These are phyloP conservation scores for Zasmidium cellare DNA, from an alignment of 2,329 filamentous ascomycete genomes.

Conservation along the genomic window DNA sequence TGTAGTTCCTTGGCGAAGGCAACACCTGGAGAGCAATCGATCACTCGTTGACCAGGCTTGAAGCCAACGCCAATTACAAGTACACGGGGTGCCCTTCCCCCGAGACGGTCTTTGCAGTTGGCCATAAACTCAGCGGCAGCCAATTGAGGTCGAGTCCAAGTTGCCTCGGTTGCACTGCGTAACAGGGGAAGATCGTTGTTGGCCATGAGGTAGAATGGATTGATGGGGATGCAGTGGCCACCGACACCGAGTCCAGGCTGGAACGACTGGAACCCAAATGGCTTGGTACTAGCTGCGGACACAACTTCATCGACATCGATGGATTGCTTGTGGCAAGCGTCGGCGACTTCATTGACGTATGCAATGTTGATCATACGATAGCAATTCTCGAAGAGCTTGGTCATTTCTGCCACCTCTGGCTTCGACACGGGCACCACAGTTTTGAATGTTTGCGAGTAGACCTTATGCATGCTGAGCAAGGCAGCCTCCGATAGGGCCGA, in stretches of 20 bases:
- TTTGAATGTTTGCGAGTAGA: slow-evolving; percentile 53
- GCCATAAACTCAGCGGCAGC: slow-evolving; percentile 4
- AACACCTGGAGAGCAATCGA: slow-evolving; percentile 21
- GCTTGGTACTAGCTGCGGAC: slow-evolving; percentile 48
- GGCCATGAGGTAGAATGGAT: slow-evolving; percentile 54
- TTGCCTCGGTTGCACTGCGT: slow-evolving; percentile 45
- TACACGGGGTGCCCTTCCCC: slow-evolving; percentile 10
- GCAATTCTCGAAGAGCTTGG: slow-evolving; percentile 60
- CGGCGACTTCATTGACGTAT: slow-evolving; percentile 59
- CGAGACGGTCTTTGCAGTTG: neutral
- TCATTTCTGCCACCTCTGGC: slow-evolving; percentile 60
- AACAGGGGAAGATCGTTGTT: slow-evolving; percentile 50
- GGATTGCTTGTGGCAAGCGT: slow-evolving; percentile 48
- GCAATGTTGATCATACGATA: slow-evolving; percentile 58
- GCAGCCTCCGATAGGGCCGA: slow-evolving; percentile 53
- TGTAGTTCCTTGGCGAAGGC: slow-evolving; percentile 18
- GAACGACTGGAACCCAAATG: slow-evolving; percentile 54
- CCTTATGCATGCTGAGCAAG: slow-evolving; percentile 42
- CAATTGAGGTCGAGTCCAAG: slow-evolving; percentile 42
- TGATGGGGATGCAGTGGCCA: slow-evolving; percentile 59
- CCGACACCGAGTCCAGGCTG: slow-evolving; percentile 53
- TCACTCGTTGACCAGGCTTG: slow-evolving; percentile 22
- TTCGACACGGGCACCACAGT: slow-evolving; percentile 50
- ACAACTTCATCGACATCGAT: slow-evolving; percentile 56
- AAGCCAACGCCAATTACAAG: slow-evolving; percentile 23